phyloP scores from a whole-genome alignment of 805 yeast species.

The Wickerhamomyces hampshirensis region DNA sequence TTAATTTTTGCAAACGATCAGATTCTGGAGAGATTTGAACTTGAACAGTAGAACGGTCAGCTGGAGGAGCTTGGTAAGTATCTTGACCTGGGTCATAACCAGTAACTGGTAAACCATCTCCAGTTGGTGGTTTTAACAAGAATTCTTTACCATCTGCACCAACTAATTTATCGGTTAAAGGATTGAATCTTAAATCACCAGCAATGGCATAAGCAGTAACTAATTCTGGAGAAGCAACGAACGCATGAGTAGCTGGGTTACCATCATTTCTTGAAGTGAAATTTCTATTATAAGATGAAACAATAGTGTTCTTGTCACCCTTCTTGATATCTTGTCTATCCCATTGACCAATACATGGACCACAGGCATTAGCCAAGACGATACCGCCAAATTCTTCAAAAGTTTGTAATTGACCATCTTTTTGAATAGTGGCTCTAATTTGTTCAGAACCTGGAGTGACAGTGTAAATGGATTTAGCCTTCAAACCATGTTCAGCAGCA shows the following conservation, averaged over 20 bases:
- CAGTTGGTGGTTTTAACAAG: slow-evolving; percentile 80
- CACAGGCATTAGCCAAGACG: slow-evolving; percentile 96
- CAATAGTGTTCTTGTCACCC: slow-evolving; percentile 94
- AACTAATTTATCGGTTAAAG: slow-evolving; percentile 82
- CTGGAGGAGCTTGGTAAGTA: slow-evolving; percentile 97
- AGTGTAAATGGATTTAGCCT: slow-evolving; percentile 86
- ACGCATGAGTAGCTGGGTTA: slow-evolving; percentile 95
- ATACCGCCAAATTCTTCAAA: slow-evolving; percentile 90
- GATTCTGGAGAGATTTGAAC: slow-evolving; percentile 84
- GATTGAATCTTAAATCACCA: slow-evolving; percentile 96
- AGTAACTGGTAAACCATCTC: slow-evolving; percentile 81
- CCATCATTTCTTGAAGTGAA: slow-evolving; percentile 98
- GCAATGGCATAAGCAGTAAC: slow-evolving; percentile 94
- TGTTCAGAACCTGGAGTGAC: slow-evolving; percentile 99
- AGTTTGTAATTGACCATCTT: slow-evolving; percentile 88
- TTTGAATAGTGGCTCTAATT: slow-evolving; percentile 95
- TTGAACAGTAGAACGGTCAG: slow-evolving; percentile 66
- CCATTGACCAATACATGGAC: slow-evolving; percentile 99
- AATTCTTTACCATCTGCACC: slow-evolving; percentile 89
- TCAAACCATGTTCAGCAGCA: slow-evolving; percentile 87
- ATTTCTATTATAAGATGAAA: slow-evolving; percentile 96
- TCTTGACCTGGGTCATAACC: slow-evolving; percentile 94
- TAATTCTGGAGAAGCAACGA: slow-evolving; percentile 95
- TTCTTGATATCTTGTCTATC: slow-evolving; percentile 89
- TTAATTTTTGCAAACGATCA: slow-evolving; percentile 92